phyloP scores from a whole-genome alignment of 441 rosid species.

The Eruca vesicaria region DNA sequence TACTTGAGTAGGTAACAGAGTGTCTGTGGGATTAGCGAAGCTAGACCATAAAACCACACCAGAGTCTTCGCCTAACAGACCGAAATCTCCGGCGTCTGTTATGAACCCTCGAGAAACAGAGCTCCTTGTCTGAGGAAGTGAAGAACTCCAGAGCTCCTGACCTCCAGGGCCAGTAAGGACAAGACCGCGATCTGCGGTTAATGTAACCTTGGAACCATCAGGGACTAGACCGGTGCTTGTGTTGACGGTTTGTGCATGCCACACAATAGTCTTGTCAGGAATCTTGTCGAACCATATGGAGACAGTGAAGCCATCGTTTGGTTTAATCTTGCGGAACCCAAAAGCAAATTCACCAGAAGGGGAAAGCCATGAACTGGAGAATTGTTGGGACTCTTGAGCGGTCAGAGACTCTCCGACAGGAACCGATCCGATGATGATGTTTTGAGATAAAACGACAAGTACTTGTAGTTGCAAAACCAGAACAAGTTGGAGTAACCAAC shows the following conservation, averaged over 20 bases:
- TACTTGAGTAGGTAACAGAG: slow-evolving; percentile 23
- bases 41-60: slow-evolving; percentile 8
- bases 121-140: neutral
- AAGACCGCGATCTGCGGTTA: neutral
- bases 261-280: neutral
- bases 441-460: slow-evolving; percentile 7
- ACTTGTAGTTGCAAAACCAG: slow-evolving; percentile 8
- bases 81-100: neutral
- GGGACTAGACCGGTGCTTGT: neutral
- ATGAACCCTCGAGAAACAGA: neutral
- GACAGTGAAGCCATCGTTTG: slow-evolving; percentile 17
- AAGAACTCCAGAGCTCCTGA: neutral
- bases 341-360: slow-evolving; percentile 25
- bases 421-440: slow-evolving; percentile 20
- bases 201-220: neutral
- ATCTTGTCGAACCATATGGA: neutral
- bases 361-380: slow-evolving; percentile 25
- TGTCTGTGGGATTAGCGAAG: slow-evolving; percentile 25
- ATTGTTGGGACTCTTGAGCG: slow-evolving; percentile 6
- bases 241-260: neutral
- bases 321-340: slow-evolving; percentile 23
- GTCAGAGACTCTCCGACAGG: slow-evolving; percentile 25
- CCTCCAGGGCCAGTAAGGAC: neutral
- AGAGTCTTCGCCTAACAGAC: neutral
- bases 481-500: neutral